These are phyloP conservation scores for Exsudoporus frostii DNA, from an alignment of 768 basidiomycete genomes.

Conservation along the genomic window DNA sequence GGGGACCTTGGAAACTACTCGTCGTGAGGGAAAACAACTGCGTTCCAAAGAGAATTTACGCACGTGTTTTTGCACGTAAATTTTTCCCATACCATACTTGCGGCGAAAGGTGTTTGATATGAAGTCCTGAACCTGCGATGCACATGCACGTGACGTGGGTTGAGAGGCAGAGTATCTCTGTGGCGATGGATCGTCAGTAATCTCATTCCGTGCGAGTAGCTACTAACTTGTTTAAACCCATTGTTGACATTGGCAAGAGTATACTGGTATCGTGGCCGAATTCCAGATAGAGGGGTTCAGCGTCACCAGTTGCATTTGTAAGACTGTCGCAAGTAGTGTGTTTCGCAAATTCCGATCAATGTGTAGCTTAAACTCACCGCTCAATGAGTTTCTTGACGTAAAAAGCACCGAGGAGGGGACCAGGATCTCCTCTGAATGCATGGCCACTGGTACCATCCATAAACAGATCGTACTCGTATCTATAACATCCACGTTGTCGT, in stretches of 20 bases:
- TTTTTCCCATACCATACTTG: conserved; percentile 43
- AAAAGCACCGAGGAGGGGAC: conserved; percentile 37
- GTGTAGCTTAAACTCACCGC: conserved; percentile 23
- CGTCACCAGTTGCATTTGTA: conserved; percentile 34
- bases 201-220: not conserved
- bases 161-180: conserved; percentile 35
- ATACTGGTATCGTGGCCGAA: conserved; percentile 44
- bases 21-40: not conserved
- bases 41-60: not conserved
- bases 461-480: conserved; percentile 40
- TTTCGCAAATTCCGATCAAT: not conserved
- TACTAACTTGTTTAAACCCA: conserved; percentile 37
- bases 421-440: conserved; percentile 29
- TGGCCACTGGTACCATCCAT: conserved; percentile 39
- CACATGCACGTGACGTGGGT: conserved; percentile 22
- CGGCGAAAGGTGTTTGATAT: conserved; percentile 41
- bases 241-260: conserved; percentile 36
- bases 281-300: conserved; percentile 36
- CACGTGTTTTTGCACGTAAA: conserved; percentile 37
- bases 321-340: conserved; percentile 21
- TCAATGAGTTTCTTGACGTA: conserved; percentile 40
- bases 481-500: not conserved
- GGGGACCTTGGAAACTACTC: conserved; percentile 32
- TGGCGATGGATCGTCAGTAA: not conserved
- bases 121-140: conserved; percentile 39